Evolutionary conservation across 1,139 yeast genomes (phyloP), one percentile per base, ranked within the genome.

Genomic region (Zhuliangozyma parablackwelliae): DNA sequence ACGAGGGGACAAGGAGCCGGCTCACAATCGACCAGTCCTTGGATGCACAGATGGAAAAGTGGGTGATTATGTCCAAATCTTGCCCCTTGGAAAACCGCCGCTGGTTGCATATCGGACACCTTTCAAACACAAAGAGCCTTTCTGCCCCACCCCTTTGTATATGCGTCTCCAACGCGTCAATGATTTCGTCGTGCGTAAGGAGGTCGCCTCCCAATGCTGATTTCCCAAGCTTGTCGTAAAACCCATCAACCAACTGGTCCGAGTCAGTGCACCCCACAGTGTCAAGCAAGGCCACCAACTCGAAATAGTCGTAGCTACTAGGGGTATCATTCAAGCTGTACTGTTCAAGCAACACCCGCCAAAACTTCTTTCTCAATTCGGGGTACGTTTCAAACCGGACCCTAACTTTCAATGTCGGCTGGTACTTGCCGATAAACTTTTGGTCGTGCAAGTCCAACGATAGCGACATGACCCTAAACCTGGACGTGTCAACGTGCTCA

Each of bases 21-120:
- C 80, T 78, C 27, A 81, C 84, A 33, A 80, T 72, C 37, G 82
- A 77, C 82, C 90, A 84, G 47, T 82, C 86, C 43, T 80, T 80
- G 21, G 86, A 79, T 0, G 88, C 82, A 60, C 98, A 92, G 2
- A 88, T 78, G 0, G 96, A 94, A 44, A 90, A 73, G 63, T 92
- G 98, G 1, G 89, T 81, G 21, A 87, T 78, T 35, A 88, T 78
- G 48, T 88, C 95, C 31, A 73, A 50, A 49, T 82, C 82, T 37
- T 73, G 69, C 45, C 72, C 69, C 46, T 74, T 73, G 10, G 74
- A 65, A 33, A 82, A 67, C 25, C 83, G 65, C 30, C 80, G 79
- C 44, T 79, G 76, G 32, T 71, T 69, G 58, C 97, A 90, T 9
- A 84, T 69, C 0, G 97, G 97, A 51, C 97, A 89, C 30, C 69